phyloP scores from a whole-genome alignment of 139 green algal species.

The Chlorokybus atmophyticus region DNA sequence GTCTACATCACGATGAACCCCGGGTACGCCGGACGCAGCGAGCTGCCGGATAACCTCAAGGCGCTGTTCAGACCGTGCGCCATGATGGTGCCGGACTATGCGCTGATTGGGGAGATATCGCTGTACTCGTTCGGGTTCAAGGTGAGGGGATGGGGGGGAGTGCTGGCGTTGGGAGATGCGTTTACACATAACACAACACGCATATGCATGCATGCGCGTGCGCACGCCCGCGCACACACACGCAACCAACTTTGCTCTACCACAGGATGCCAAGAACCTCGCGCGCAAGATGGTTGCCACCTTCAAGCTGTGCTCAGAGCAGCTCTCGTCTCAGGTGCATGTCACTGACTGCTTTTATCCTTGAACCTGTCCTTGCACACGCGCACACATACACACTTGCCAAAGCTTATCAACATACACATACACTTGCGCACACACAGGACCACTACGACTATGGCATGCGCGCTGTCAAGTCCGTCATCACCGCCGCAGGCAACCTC shows the following conservation, averaged over 20 bases:
- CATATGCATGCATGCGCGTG: too few relatives aligned
- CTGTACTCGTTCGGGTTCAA: slow-evolving; percentile 54
- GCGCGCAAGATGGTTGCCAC: slow-evolving; percentile 70
- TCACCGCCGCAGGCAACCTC: slow-evolving; percentile 63
- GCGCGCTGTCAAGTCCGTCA: slow-evolving; percentile 63
- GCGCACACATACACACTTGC: too few relatives aligned
- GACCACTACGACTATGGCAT: slow-evolving; percentile 79
- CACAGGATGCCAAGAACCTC: slow-evolving; percentile 29
- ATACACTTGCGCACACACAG: too few relatives aligned
- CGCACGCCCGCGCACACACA: too few relatives aligned
- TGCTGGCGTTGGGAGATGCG: too few relatives aligned
- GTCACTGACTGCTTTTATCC: too few relatives aligned
- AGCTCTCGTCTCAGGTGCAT: slow-evolving; percentile 42
- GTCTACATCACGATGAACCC: slow-evolving; percentile 75
- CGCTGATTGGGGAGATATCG: slow-evolving; percentile 57
- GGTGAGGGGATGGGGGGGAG: too few relatives aligned
- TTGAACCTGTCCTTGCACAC: too few relatives aligned
- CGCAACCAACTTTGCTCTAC: too few relatives aligned
- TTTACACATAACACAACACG: too few relatives aligned
- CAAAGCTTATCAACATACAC: too few relatives aligned
- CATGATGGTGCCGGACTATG: slow-evolving; percentile 71
- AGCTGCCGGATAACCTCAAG: slow-evolving; percentile 59
- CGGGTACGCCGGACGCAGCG: slow-evolving; percentile 47
- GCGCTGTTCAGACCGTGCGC: slow-evolving; percentile 50
- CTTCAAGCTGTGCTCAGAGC: slow-evolving; percentile 74